Base-by-base conservation (phyloP, 2,329 filamentous ascomycete genomes). In the Xylariales sp. region DNA sequence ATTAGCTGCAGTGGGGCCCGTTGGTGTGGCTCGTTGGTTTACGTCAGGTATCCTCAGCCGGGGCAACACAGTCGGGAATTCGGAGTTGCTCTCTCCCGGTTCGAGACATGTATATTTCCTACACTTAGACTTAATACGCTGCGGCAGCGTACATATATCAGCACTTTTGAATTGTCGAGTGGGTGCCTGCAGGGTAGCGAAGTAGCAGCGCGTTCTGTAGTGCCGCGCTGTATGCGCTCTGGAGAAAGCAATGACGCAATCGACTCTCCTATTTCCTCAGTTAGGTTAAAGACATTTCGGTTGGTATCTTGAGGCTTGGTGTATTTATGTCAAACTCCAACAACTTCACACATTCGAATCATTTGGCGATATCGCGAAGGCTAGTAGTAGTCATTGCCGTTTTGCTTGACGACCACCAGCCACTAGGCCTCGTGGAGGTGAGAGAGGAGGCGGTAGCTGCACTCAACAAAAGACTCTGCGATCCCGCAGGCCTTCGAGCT, bases 141-240 rank as follows among this genome's bases (percentile, higher is more conserved):
- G 23, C 65, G 43, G 61, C 14, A 56, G n/a, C 54, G 5, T 43
- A 41, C 41, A 55, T 55, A n/a, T 32, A 41, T 41, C 30, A 18
- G 6, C 4, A n/a, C 9, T 36, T 3, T 12, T 16, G 30, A 18
- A 23, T 16, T 18, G 23, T 16, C 18, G 28, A 23, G 16, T 9
- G 34, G 28, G 8, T 3, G 5, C 36, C 39, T 12, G 16, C 16
- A 54, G 34, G 39, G 8, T 28, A 12, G 48, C 36, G 16, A 54
- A 12, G 30, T 41, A n/a, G 3, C 16, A 30, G 12, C n/a, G 23
- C n/a, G 14, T 28, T 52, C n/a, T 18, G 14, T 32, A 10, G 9
- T 50, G n/a, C 50, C 16, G 48, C n/a, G n/a, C 9, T 34, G 14
- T 34, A 46, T 34, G n/a, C 7, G 12, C 0, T 50, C 49, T 23